phyloP scores from a whole-genome alignment of 495 filamentous ascomycete genomes.

The Tuber borchii region DNA sequence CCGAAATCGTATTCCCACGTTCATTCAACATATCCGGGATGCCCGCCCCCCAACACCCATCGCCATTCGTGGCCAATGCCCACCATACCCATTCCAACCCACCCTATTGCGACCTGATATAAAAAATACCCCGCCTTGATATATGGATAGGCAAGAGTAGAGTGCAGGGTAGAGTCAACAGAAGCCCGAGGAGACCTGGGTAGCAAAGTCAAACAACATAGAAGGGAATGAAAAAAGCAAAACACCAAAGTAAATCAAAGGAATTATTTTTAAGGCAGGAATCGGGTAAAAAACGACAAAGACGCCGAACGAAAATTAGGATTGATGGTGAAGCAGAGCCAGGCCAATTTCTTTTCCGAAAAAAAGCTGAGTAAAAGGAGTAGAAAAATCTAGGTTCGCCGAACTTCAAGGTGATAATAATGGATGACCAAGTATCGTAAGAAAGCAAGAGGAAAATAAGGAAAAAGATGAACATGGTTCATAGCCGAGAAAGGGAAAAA shows the following conservation, averaged over 20 bases:
- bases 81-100: background rate
- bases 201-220: background rate
- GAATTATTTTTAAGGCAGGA: conserved; percentile 20
- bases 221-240: background rate
- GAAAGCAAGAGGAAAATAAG: conserved; percentile 9
- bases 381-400: conserved; percentile 30
- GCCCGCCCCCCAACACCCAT: background rate
- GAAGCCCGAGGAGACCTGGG: background rate
- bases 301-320: background rate
- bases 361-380: conserved; percentile 7
- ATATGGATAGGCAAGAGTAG: background rate
- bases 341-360: background rate
- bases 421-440: conserved; percentile 4
- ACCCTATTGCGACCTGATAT: background rate
- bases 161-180: background rate
- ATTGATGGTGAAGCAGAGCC: background rate
- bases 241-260: conserved; percentile 15
- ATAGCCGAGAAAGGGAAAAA: background rate
- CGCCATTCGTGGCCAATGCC: background rate
- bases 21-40: background rate
- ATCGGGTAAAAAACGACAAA: background rate
- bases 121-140: background rate
- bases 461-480: background rate
- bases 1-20: background rate
- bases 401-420: conserved; percentile 4